Conservation (phyloP, 306 rosid species). For the Astragalus glycyphyllos region DNA sequence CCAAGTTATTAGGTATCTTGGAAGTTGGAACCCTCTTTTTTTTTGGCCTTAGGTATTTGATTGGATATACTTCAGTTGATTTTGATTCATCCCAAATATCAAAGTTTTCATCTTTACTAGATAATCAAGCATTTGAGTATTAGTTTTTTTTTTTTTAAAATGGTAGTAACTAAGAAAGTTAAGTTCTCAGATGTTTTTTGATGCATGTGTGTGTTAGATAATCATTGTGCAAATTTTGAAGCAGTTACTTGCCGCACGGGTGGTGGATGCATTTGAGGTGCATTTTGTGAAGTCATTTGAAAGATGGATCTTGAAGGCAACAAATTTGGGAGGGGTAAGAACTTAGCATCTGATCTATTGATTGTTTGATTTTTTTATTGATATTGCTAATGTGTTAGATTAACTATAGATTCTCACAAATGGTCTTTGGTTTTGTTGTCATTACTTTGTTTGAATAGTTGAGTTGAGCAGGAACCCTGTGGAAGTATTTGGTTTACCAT, state of each 20-base stretch:
- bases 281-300: conserved; percentile 18
- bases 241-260: background rate
- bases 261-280: conserved; percentile 29
- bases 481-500: conserved; percentile 11
- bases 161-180: background rate
- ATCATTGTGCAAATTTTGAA: conserved; percentile 37
- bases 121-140: conserved; percentile 16
- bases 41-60: background rate
- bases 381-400: background rate
- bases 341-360: conserved; percentile 14
- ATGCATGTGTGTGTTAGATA: conserved; percentile 21
- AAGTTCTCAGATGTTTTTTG: conserved; percentile 4
- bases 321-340: conserved; percentile 44
- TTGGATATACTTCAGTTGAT: background rate
- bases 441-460: conserved; percentile 31
- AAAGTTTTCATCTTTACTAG: conserved; percentile 9
- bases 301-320: conserved; percentile 46
- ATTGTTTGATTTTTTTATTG: conserved; percentile 17
- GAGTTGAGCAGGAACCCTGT: background rate
- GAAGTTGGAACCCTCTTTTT: background rate
- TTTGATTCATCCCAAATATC: background rate
- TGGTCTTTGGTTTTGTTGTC: background rate
- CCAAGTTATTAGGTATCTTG: conserved; percentile 7
- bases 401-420: background rate
- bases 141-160: background rate